Percentiles rank a stretch among this genome's conserved stretches.
Conservation (phyloP, 192 early-diverging fungal species). For the Coemansia sp. region DNA sequence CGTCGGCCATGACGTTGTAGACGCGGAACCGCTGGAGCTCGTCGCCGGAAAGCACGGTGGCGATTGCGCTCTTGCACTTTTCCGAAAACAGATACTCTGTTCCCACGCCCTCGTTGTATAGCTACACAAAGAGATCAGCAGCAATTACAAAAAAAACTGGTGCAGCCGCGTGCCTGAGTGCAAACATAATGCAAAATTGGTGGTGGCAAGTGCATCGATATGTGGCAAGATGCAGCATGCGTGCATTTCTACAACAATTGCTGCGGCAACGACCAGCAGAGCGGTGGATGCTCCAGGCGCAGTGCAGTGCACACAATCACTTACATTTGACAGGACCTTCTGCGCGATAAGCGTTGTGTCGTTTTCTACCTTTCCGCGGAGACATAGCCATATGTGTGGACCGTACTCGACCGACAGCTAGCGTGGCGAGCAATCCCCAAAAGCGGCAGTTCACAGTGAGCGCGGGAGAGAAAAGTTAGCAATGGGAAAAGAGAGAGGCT, state of each 20-base stretch:
- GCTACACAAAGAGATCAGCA: not conserved
- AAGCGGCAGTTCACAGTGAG: not conserved
- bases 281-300: no score
- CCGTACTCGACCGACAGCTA: slow-evolving; percentile 44
- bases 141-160: no score
- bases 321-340: slow-evolving; percentile 20
- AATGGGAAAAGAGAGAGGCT: no score
- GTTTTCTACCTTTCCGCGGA: slow-evolving; percentile 31
- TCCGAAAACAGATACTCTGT: slow-evolving; percentile 32
- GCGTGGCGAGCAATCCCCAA: not conserved
- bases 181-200: no score
- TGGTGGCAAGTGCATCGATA: no score
- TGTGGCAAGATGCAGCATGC: no score
- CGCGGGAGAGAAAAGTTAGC: not conserved
- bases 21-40: slow-evolving; percentile 44
- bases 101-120: slow-evolving; percentile 19
- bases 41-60: slow-evolving; percentile 16
- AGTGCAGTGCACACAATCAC: not conserved
- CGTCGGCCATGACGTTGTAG: slow-evolving; percentile 36
- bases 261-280: no score
- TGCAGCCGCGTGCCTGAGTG: no score
- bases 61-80: slow-evolving; percentile 15
- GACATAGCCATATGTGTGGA: slow-evolving; percentile 40
- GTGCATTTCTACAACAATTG: no score
- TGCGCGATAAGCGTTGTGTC: slow-evolving; percentile 31